Base-by-base conservation (phyloP, 208 protist genomes). In the Acanthamoeba healyi region DNA sequence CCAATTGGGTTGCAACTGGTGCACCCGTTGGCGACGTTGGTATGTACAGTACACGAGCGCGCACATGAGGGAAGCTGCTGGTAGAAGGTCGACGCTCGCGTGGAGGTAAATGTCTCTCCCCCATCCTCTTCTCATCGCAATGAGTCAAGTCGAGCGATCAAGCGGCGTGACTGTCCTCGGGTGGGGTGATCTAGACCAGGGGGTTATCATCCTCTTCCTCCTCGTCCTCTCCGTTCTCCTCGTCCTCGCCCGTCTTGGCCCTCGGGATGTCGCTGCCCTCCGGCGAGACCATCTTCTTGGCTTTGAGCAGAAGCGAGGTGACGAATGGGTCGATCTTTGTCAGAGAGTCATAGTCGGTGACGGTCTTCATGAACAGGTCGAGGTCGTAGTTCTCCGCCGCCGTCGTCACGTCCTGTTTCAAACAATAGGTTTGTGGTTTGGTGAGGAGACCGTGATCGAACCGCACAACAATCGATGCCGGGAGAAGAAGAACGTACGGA, bases 271-370 rank as follows among this genome's bases (percentile, higher is more conserved):
- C 24, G 58, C 14, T 26, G 65, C 63, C 63, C 63, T 72, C 63
- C n/a, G 65, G 65, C 65, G 34, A 7, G 65, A 74, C 22, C 65
- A 74, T 36, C 65, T 74, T 74, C 65, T 74, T 74, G 65, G 22
- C 34, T 34, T 74, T 74, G 65, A 74, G 65, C 32, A 74, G 17
- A 1, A 74, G n/a, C 65, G 65, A 44, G 10, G 65, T 74, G 34
- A 74, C 24, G 34, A 74, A 74, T 1, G 65, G 65, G 34, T 74
- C 65, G 36, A 74, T 74, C 65, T 74, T 74, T 29, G 7, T 42
- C 24, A 74, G 17, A 5, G 65, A 36, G 36, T 74, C 65, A 26
- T 74, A 74, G 65, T 74, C 65, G 17, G 65, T 74, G 32, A 74
- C 65, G 7, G 65, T 42, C 65, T 74, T 74, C 65, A 74, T 74